Base-by-base conservation (phyloP, 768 basidiomycete genomes). In the Trametes gibbosa region DNA sequence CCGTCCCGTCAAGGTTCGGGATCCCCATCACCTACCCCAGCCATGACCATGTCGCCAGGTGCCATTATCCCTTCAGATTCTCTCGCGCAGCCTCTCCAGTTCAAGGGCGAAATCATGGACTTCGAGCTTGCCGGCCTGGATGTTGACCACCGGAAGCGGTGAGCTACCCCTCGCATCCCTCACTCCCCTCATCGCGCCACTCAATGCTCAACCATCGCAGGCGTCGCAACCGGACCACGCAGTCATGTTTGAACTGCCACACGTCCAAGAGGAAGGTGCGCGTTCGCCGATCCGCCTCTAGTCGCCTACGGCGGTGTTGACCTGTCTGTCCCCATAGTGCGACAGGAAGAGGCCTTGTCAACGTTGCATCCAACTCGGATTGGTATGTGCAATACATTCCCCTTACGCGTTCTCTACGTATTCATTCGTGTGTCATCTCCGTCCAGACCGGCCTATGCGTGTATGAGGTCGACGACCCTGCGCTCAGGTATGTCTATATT, bases 331-430 rank as follows among this genome's bases (percentile, higher is more conserved):
- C 53, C 53, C 35, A 24, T 67, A 94, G 91, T 96, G 94, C 69
- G 94, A 96, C 75, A 80, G 94, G 57, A 94, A 94, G 70, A 81
- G 94, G 40, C 94, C 94, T 19, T 96, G 94, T 74, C 87, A 89
- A 67, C 80, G 92, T 50, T 95, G 92, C 73, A 95, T 94, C 57
- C 90, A 94, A 63, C 82, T 95, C 21, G 92, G 92, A 55, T 74
- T 95, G 72, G 92, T 56, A 25, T 16, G 55, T 55, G n/a, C 92
- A n/a, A n/a, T 19, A 8, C 37, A 75, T 12, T 9, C 9, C 13
- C 2, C 27, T 60, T 72, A 67, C 63, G 35, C 19, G n/a, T 54
- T 24, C 13, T 23, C 17, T 34, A 7, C 14, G 34, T 32, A 21
- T 43, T 53, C 25, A 56, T 17, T 17, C 21, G 25, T 23, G 29